These are phyloP conservation scores for Lodderomyces margitis DNA, from an alignment of 1,139 yeast species.

Conservation along the genomic window DNA sequence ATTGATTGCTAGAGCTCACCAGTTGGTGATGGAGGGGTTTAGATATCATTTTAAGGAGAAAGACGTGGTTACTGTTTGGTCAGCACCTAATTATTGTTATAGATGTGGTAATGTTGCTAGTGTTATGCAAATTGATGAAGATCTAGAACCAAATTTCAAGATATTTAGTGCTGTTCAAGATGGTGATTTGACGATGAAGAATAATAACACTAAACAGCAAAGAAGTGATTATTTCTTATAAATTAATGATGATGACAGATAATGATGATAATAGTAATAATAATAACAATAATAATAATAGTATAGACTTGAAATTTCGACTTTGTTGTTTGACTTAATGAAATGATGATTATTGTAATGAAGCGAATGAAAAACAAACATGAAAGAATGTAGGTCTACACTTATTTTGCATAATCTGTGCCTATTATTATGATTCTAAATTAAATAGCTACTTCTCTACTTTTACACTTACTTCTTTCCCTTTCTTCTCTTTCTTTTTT, in stretches of 20 bases:
- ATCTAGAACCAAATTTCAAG: constrained; percentile 82
- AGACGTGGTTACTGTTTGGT: constrained; percentile 97
- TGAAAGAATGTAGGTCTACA: too few relatives aligned
- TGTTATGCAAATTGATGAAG: constrained; percentile 93
- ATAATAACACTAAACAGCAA: constrained; percentile 68
- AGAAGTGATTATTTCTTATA: constrained; percentile 82
- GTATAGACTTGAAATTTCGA: background rate
- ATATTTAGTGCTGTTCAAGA: constrained; percentile 96
- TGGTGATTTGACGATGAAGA: constrained; percentile 68
- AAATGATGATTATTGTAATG: constrained; percentile 1
- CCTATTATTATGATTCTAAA: too few relatives aligned
- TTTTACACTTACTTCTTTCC: constrained; percentile 27
- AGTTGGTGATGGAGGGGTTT: constrained; percentile 97
- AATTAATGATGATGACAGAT: constrained; percentile 9
- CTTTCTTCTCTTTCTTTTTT: constrained; percentile 69
- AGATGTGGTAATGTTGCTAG: constrained; percentile 98
- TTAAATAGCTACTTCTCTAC: too few relatives aligned
- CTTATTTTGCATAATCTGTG: too few relatives aligned
- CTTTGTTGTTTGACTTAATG: background rate
- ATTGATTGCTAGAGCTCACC: constrained; percentile 95
- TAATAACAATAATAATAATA: constrained; percentile 2
- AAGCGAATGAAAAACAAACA: too few relatives aligned
- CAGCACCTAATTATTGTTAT: constrained; percentile 97
- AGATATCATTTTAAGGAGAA: constrained; percentile 92
- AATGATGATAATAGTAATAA: constrained; percentile 1